A percentile compares a stretch with the other conserved stretches of the same genome.
Conservation (phyloP, 352 stramenopile species). For the Phytopythium kandeliae region DNA sequence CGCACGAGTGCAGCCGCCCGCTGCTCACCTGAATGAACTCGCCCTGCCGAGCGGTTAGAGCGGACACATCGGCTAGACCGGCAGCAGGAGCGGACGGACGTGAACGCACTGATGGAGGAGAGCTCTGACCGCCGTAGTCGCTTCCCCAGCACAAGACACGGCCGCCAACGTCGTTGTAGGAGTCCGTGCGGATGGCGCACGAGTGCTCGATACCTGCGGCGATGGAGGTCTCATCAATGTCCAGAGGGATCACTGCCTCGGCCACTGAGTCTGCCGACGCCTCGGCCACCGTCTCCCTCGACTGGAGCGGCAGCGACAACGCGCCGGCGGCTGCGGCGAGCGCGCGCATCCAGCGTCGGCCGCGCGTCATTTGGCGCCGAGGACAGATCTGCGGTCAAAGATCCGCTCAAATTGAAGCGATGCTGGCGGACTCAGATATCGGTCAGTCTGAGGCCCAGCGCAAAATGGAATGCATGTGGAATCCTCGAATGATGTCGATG, state of each 20-base stretch:
- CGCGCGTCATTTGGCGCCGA: too few relatives aligned
- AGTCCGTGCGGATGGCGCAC: constrained; percentile 68
- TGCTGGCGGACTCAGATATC: too few relatives aligned
- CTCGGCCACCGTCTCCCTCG: constrained; percentile 5
- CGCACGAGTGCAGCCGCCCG: constrained; percentile 71
- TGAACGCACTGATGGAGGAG: constrained; percentile 25
- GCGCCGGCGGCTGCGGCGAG: background rate
- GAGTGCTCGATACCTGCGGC: constrained; percentile 74
- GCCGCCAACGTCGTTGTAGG: constrained; percentile 61
- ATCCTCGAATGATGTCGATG: too few relatives aligned
- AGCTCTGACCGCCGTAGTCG: constrained; percentile 54
- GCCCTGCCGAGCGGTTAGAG: constrained; percentile 11
- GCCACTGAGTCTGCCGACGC: constrained; percentile 1
- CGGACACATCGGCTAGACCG: too few relatives aligned
- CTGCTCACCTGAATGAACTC: constrained; percentile 80
- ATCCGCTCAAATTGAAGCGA: too few relatives aligned
- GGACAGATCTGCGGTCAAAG: background rate
- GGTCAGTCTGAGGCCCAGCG: too few relatives aligned
- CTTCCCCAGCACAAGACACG: constrained; percentile 75
- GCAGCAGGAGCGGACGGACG: too few relatives aligned
- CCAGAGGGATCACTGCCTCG: constrained; percentile 37
- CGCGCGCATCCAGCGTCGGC: background rate
- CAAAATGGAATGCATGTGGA: too few relatives aligned
- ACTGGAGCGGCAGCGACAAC: background rate
- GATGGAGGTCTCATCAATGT: constrained; percentile 75